Percentiles rank a stretch among this genome's conserved stretches.
phyloP scores from a whole-genome alignment of 352 stramenopile species.

The Pythium vanterpoolii region DNA sequence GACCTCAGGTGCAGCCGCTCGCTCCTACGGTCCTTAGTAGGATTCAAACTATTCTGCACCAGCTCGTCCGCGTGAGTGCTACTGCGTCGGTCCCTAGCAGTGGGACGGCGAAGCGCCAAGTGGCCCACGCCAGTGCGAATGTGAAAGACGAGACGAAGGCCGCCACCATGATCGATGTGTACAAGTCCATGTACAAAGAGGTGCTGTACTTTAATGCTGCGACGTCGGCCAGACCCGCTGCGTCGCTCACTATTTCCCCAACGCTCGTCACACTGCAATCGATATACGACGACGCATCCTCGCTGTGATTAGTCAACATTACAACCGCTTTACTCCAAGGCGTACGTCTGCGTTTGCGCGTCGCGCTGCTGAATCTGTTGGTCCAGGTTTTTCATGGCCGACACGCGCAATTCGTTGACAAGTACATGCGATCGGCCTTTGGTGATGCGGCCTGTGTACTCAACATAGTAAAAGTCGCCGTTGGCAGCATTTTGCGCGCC shows the following conservation, averaged over 20 bases:
- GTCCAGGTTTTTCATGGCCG: constrained; percentile 63
- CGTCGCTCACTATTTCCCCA: constrained; percentile 31
- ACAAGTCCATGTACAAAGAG: constrained; percentile 87
- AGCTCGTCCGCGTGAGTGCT: constrained; percentile 54
- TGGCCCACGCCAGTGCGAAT: not conserved
- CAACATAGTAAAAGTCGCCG: constrained; percentile 47
- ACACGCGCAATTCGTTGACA: constrained; percentile 42
- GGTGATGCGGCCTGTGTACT: constrained; percentile 64
- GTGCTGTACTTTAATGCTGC: constrained; percentile 71
- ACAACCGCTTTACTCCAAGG: constrained; percentile 31
- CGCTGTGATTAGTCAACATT: not conserved
- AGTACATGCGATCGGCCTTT: constrained; percentile 28
- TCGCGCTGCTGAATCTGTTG: constrained; percentile 36
- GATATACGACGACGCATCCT: constrained; percentile 35
- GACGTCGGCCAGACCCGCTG: not conserved
- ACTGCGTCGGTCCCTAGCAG: not conserved
- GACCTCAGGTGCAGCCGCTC: constrained; percentile 36
- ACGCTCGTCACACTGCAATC: constrained; percentile 53
- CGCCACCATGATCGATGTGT: constrained; percentile 54
- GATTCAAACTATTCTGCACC: constrained; percentile 55
- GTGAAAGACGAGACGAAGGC: constrained; percentile 21
- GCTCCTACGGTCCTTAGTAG: constrained; percentile 44
- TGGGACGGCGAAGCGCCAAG: not conserved
- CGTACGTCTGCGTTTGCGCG: constrained; percentile 29
- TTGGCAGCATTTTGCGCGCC: constrained; percentile 29